Base-by-base conservation (phyloP, 1,284 basidiomycete genomes). In the Athelia sp. region DNA sequence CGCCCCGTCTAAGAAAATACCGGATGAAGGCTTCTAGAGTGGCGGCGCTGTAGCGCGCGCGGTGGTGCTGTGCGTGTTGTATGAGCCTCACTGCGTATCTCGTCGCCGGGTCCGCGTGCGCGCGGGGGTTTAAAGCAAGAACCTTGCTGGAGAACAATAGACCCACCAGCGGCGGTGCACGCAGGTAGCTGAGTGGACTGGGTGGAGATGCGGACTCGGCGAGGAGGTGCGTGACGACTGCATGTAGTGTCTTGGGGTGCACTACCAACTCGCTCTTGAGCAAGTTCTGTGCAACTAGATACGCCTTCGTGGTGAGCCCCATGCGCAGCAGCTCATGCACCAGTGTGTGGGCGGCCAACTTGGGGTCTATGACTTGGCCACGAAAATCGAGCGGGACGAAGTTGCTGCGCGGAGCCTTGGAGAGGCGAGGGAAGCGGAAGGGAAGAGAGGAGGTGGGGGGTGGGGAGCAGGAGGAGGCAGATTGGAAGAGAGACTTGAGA, bases 1-100 rank as follows among this genome's bases (percentile, higher is more conserved):
- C 87, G 23, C 87, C 85, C 46, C 90, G 86, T 42, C 88, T 63
- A 11, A 90, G 65, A 53, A 83, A 85, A 6, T 82, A 73, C 2
- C 75, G 70, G 54, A 90, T 72, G 38, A 87, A 62, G 2, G 72
- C 69, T 36, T 75, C 73, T 58, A 82, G 87, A 72, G 87, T 81
- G 22, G 71, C 66, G 21, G 75, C 67, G 4, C 80, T 78, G 34
- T 81, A 75, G 23, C 72, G 66, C 43, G 79, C 76, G 22, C 78
- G 72, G 40, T 78, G 74, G 31, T 72, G 65, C n/a, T 78, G 73
- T 0, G 84, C 84, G 3, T 70, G 64, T 36, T 70, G 58, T 17
- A 87, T 61, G 2, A 89, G 71, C 21, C 67, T 61, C 15, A 87
- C 51, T 0, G 84, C 82, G 23, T 76, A 70, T 10, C 72, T 72